A percentile compares a stretch with the other conserved stretches of the same genome.
phyloP scores from a whole-genome alignment of 1,139 yeast species.

The Yarrowia galli region DNA sequence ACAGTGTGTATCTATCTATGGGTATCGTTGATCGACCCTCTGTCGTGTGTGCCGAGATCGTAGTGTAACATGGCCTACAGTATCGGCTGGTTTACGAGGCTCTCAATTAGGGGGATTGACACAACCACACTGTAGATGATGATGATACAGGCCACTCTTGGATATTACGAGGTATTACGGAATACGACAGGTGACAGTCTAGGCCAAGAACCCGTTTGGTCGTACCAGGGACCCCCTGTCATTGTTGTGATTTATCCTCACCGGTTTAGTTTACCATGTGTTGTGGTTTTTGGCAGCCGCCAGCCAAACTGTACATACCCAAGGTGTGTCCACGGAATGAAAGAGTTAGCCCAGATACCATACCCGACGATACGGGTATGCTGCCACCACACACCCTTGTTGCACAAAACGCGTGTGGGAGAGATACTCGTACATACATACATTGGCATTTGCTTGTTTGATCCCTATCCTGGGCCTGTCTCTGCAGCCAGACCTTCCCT shows the following conservation, averaged over 20 bases:
- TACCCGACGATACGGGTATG: background rate
- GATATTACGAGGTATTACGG: no score
- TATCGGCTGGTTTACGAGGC: conserved; percentile 16
- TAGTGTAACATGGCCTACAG: conserved; percentile 1
- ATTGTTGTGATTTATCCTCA: conserved; percentile 6
- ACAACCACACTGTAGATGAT: background rate
- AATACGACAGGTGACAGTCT: background rate
- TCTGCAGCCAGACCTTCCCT: conserved; percentile 19
- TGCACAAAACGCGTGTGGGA: background rate
- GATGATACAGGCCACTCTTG: no score
- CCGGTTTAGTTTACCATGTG: background rate
- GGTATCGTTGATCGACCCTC: conserved; percentile 5
- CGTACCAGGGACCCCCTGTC: conserved; percentile 6
- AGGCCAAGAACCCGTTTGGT: background rate
- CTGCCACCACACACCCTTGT: conserved; percentile 17
- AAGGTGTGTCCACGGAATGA: conserved; percentile 20
- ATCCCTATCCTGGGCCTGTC: conserved; percentile 27
- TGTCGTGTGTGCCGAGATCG: conserved; percentile 22
- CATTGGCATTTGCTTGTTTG: conserved; percentile 20
- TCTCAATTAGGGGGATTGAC: conserved; percentile 4
- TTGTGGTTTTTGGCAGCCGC: conserved; percentile 14
- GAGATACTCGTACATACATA: no score
- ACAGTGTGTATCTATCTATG: no score
- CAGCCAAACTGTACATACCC: conserved; percentile 1
- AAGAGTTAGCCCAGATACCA: background rate